Conservation (phyloP, 495 filamentous ascomycete genomes). For the Podospora pseudopauciseta region DNA sequence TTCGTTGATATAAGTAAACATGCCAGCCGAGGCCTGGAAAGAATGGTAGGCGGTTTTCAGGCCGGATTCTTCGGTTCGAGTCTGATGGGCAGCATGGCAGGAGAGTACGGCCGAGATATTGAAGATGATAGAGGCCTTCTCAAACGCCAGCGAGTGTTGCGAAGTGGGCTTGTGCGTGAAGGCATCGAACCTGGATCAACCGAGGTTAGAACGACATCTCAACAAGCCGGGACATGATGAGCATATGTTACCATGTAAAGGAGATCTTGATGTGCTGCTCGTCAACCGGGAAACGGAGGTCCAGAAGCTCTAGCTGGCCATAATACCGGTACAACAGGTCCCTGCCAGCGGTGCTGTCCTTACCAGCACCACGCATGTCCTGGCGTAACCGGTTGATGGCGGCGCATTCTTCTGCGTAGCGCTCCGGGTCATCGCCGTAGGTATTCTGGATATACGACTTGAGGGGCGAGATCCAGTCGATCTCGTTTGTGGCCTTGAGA, state of each 20-base stretch:
- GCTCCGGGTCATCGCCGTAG: constrained; percentile 94
- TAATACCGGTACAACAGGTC: constrained; percentile 97
- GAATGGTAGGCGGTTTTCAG: constrained; percentile 97
- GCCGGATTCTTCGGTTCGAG: constrained; percentile 84
- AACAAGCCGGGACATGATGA: not conserved
- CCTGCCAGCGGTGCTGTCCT: constrained; percentile 90
- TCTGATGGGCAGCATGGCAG: constrained; percentile 91
- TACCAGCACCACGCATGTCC: constrained; percentile 97
- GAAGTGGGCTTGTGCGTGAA: constrained; percentile 95
- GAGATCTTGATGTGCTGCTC: constrained; percentile 98
- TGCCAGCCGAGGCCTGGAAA: constrained; percentile 95
- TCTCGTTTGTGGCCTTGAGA: constrained; percentile 97
- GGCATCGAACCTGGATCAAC: constrained; percentile 79
- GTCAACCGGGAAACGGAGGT: constrained; percentile 93
- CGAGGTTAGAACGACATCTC: constrained; percentile 21
- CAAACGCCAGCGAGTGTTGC: constrained; percentile 94
- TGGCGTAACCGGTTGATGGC: constrained; percentile 95
- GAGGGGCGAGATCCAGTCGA: constrained; percentile 93
- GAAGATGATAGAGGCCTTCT: constrained; percentile 99
- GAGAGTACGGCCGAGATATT: constrained; percentile 97
- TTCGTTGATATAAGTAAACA: constrained; percentile 99
- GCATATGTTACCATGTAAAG: constrained; percentile 79
- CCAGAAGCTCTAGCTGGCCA: constrained; percentile 89
- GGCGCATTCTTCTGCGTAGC: constrained; percentile 89
- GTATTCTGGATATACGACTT: constrained; percentile 90